Conservation (phyloP, 805 yeast species). For the Saturnispora galanensis region DNA sequence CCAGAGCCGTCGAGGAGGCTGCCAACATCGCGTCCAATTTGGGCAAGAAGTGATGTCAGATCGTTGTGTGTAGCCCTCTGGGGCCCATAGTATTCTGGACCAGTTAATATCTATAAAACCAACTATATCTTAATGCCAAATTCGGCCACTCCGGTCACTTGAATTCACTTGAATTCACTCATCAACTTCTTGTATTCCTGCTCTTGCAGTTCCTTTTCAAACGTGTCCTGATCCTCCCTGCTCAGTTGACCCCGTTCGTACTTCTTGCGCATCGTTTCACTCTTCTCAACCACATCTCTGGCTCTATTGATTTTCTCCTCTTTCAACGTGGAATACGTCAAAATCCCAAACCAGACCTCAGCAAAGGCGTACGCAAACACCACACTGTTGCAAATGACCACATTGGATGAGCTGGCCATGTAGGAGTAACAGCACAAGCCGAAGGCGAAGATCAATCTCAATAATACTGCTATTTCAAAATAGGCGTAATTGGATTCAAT, state of each 20-base stretch:
- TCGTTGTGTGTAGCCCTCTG: too few relatives aligned
- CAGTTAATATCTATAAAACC: too few relatives aligned
- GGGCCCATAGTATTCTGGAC: too few relatives aligned
- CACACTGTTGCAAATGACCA: conserved; percentile 48
- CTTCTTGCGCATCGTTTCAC: conserved; percentile 18
- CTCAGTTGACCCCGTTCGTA: conserved; percentile 22
- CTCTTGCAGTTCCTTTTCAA: conserved; percentile 19
- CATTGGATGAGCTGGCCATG: conserved; percentile 28
- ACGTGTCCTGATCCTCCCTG: conserved; percentile 15
- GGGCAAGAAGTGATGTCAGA: conserved; percentile 51
- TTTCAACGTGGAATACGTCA: conserved; percentile 50
- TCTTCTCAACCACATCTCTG: conserved; percentile 22
- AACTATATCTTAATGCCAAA: too few relatives aligned
- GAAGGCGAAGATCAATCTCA: conserved; percentile 43
- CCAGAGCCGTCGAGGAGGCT: conserved; percentile 85
- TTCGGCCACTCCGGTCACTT: too few relatives aligned
- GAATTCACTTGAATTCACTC: conserved; percentile 19
- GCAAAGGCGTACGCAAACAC: conserved; percentile 50
- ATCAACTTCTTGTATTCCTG: conserved; percentile 25
- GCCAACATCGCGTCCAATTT: conserved; percentile 63
- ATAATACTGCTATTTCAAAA: conserved; percentile 53
- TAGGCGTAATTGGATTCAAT: conserved; percentile 34
- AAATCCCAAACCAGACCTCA: conserved; percentile 63
- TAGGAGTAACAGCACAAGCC: conserved; percentile 40
- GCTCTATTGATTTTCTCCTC: conserved; percentile 50